Evolutionary conservation across 768 basidiomycete species (phyloP).

Genomic region (Leccinellum albellum): DNA sequence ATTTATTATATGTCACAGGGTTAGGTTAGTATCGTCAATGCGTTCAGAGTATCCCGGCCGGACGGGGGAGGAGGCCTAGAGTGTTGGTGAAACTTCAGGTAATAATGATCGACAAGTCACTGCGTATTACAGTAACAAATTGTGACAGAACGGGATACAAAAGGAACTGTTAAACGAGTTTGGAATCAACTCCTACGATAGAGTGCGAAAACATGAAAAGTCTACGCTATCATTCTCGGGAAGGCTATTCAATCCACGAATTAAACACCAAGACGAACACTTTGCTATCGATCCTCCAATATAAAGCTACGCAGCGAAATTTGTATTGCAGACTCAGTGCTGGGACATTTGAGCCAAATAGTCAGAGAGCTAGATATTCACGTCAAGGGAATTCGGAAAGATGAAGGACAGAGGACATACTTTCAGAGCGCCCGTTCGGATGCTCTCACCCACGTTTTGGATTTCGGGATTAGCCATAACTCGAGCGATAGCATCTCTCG

Average conservation of each 20-base stretch:
- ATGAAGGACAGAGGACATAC: slow-evolving; percentile 36
- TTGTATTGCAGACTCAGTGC: slow-evolving; percentile 23
- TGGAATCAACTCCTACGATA: not conserved
- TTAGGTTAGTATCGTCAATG: not conserved
- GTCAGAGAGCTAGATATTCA: slow-evolving; percentile 48
- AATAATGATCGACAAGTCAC: too few relatives aligned
- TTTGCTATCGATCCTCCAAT: not conserved
- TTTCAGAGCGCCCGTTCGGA: slow-evolving; percentile 79
- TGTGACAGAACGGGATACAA: too few relatives aligned
- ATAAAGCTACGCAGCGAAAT: not conserved
- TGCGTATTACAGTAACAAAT: too few relatives aligned
- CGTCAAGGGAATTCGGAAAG: not conserved
- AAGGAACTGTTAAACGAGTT: not conserved
- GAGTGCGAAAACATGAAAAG: not conserved
- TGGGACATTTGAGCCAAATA: slow-evolving; percentile 69
- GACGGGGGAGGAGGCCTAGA: too few relatives aligned
- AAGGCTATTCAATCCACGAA: slow-evolving; percentile 8
- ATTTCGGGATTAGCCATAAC: slow-evolving; percentile 85
- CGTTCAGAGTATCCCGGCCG: not conserved
- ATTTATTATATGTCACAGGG: not conserved
- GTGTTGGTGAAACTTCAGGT: too few relatives aligned
- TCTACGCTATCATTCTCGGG: not conserved
- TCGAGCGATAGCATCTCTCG: slow-evolving; percentile 69
- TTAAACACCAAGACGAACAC: slow-evolving; percentile 11
- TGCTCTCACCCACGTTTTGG: slow-evolving; percentile 76